A percentile compares a stretch with the other conserved stretches of the same genome.
phyloP scores from a whole-genome alignment of 2,329 filamentous ascomycete species.

The Chaetomium sp. region DNA sequence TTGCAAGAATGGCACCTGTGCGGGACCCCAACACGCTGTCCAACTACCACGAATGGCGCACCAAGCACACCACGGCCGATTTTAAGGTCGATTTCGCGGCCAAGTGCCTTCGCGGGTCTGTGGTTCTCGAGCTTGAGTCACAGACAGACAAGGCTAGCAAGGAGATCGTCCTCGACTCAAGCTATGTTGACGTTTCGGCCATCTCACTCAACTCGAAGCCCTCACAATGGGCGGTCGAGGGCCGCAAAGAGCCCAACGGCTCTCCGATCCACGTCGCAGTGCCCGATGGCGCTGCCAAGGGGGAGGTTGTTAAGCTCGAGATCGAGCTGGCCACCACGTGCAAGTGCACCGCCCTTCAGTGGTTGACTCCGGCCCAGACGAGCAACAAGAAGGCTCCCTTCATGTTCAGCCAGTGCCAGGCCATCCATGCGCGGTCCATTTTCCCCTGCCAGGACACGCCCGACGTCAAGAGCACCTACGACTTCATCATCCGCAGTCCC shows the following conservation, averaged over 20 bases:
- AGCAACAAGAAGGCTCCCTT: slow-evolving; percentile 95
- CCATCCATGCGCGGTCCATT: slow-evolving; percentile 89
- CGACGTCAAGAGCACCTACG: slow-evolving; percentile 93
- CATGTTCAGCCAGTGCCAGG: slow-evolving; percentile 98
- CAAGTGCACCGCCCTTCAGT: slow-evolving; percentile 89
- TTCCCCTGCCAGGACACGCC: slow-evolving; percentile 98
- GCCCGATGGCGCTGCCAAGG: slow-evolving; percentile 56
- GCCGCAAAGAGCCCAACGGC: slow-evolving; percentile 73
- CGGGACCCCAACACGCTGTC: slow-evolving; percentile 88
- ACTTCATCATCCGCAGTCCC: slow-evolving; percentile 83
- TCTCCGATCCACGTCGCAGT: slow-evolving; percentile 68
- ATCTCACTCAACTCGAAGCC: slow-evolving; percentile 69
- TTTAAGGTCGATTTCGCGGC: slow-evolving; percentile 82
- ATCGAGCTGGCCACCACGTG: slow-evolving; percentile 80
- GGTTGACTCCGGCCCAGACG: slow-evolving; percentile 91
- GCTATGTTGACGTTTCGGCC: slow-evolving; percentile 71
- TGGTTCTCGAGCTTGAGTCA: slow-evolving; percentile 75
- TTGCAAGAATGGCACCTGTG: slow-evolving; percentile 39
- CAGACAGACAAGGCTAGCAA: slow-evolving; percentile 71
- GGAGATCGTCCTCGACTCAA: slow-evolving; percentile 87
- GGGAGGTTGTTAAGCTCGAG: slow-evolving; percentile 56
- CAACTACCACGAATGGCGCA: slow-evolving; percentile 88
- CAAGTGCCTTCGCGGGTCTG: slow-evolving; percentile 74
- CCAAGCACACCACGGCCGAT: slow-evolving; percentile 78
- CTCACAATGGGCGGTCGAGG: slow-evolving; percentile 69